Evolutionary conservation across 179 eudicot genomes (phyloP).

Genomic region (Beta corolliflora): DNA sequence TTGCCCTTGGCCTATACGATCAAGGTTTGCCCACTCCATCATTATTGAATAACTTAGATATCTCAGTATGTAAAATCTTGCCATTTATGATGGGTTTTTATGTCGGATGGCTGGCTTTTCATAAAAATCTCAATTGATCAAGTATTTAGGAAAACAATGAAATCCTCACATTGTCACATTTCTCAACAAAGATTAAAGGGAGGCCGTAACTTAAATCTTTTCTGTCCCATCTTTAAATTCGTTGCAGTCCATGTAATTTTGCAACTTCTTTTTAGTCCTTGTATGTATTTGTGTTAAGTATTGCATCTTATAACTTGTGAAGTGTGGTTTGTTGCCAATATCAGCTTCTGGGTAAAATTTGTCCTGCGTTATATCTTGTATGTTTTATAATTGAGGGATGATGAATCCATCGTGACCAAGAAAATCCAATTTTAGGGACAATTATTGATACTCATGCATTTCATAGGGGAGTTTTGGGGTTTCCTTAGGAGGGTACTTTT

Average conservation of each 20-base stretch:
- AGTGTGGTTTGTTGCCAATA: background rate
- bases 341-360: background rate
- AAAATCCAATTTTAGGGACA: background rate
- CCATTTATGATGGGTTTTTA: background rate
- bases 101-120: conserved; percentile 8
- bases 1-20: conserved; percentile 86
- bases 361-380: background rate
- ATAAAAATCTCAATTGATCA: background rate
- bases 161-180: background rate
- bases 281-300: background rate
- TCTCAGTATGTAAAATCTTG: background rate
- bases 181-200: no score
- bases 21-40: conserved; percentile 56
- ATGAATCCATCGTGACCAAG: background rate
- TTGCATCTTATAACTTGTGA: background rate
- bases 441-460: background rate
- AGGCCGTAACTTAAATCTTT: background rate
- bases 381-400: background rate
- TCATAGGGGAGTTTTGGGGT: background rate
- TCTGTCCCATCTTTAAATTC: background rate
- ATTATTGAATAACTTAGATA: conserved; percentile 2
- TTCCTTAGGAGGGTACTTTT: background rate
- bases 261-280: background rate
- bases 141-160: conserved; percentile 1
- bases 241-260: background rate